Evolutionary conservation across 345 rosid genomes (phyloP), one percentile per base, ranked within the genome.

Genomic region (Rhodomyrtus tomentosa): DNA sequence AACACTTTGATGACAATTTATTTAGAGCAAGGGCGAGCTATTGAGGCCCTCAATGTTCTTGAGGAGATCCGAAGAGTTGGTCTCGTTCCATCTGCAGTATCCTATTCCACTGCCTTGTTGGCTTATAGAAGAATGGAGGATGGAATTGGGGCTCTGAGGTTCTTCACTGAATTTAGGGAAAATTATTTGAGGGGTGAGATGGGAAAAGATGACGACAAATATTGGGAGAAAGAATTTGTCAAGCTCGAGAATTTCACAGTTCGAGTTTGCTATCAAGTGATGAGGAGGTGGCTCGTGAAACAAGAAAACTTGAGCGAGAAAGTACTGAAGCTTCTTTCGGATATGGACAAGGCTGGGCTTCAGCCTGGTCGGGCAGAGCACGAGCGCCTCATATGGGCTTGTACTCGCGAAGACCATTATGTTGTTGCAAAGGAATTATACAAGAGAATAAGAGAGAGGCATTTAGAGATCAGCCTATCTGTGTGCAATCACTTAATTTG

Each of bases 401-500:
- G 99, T 83, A 93, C 95, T 16, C 89, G 92, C n/a, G 96, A 94
- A 87, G 94, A 94, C 24, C 98, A 94, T 88, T 86, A 91, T 68
- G 29, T 87, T 74, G 96, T 94, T 85, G 95, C 91, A 40, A 94
- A 92, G 87, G 98, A 95, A 88, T 86, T 96, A 82, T 96, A 96
- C 73, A 85, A 45, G 83, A 91, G 95, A 87, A 90, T 92, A 58
- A 94, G 98, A 90, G 97, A 92, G 88, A 89, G 86, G 74, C 56
- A 89, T 83, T 84, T 85, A 29, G 92, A 91, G 11, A 93, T 95
- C 86, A 93, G 95, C 89, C 83, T 96, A 80, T 93, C 98, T n/a
- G 96, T 94, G 53, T 94, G 98, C 92, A 96, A 95, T 91, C 99
- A 96, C 87, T 84, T 93, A 89, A 96, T 96, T 83, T 96, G 99